Evolutionary conservation across 1,284 basidiomycete species (phyloP).

Genomic region (Schizopora paradoxa): DNA sequence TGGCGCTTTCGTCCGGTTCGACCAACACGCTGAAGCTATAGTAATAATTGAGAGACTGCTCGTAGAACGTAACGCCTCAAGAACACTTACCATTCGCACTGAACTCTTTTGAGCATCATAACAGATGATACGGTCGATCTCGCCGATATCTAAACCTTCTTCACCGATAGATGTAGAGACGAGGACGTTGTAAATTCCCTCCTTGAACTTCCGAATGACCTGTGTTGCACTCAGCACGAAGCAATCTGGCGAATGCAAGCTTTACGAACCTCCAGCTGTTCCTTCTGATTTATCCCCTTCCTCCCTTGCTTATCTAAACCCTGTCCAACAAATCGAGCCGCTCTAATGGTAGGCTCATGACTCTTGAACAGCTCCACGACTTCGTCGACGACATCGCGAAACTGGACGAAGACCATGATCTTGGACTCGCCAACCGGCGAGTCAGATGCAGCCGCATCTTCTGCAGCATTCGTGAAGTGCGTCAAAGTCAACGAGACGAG

Average conservation of each 20-base stretch:
- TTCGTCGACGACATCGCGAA: slow-evolving; percentile 86
- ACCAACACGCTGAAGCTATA: slow-evolving; percentile 90
- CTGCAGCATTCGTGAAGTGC: slow-evolving; percentile 67
- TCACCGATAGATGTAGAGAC: slow-evolving; percentile 98
- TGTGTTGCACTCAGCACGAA: slow-evolving; percentile 29
- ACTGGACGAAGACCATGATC: slow-evolving; percentile 96
- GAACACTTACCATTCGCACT: slow-evolving; percentile 80
- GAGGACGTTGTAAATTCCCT: slow-evolving; percentile 84
- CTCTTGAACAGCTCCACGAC: slow-evolving; percentile 75
- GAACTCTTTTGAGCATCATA: slow-evolving; percentile 97
- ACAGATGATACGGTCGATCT: slow-evolving; percentile 95
- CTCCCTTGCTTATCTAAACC: slow-evolving; percentile 79
- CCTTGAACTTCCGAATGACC: slow-evolving; percentile 85
- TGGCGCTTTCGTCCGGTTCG: slow-evolving; percentile 92
- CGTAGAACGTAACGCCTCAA: background rate
- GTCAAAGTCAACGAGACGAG: slow-evolving; percentile 72
- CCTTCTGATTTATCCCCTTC: slow-evolving; percentile 86
- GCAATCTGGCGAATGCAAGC: background rate
- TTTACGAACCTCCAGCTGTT: slow-evolving; percentile 74
- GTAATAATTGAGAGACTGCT: slow-evolving; percentile 8
- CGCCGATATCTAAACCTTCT: slow-evolving; percentile 98
- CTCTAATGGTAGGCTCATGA: slow-evolving; percentile 70
- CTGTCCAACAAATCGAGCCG: slow-evolving; percentile 89
- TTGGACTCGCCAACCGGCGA: slow-evolving; percentile 46
- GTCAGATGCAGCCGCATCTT: slow-evolving; percentile 37